Evolutionary conservation across 2,329 filamentous ascomycete genomes (phyloP).

Genomic region (Ilyonectria robusta): DNA sequence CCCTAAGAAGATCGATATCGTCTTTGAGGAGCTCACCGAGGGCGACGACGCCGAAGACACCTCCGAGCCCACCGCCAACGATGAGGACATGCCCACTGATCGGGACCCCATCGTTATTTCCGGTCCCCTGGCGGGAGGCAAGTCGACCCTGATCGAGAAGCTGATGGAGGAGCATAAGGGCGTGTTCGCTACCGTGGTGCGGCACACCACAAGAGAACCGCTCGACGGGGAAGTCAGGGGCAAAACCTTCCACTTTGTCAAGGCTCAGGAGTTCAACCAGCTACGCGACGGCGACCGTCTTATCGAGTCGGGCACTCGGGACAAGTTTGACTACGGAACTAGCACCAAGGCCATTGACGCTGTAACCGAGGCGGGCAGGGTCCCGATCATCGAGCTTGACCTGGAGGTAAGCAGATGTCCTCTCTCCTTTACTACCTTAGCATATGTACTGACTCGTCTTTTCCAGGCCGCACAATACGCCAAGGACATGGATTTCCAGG

Average conservation of each 20-base stretch:
- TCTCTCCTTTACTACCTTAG: constrained; percentile 6
- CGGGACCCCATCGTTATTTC: constrained; percentile 75
- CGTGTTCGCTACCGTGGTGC: constrained; percentile 72
- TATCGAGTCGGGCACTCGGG: constrained; percentile 67
- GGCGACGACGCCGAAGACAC: constrained; percentile 54
- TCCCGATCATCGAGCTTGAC: constrained; percentile 70
- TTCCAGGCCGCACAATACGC: constrained; percentile 68
- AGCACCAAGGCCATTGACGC: constrained; percentile 67
- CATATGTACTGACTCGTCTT: not conserved
- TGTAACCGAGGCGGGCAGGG: constrained; percentile 68
- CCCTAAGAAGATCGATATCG: constrained; percentile 75
- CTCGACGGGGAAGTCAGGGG: constrained; percentile 66
- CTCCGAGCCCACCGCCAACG: constrained; percentile 50
- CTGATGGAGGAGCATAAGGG: constrained; percentile 75
- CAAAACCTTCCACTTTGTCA: constrained; percentile 70
- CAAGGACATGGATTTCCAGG: constrained; percentile 69
- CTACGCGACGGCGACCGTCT: constrained; percentile 73
- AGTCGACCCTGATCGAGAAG: constrained; percentile 73
- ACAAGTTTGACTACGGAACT: constrained; percentile 69
- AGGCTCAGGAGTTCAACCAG: constrained; percentile 67
- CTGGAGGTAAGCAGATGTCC: constrained; percentile 60
- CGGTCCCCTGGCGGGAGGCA: constrained; percentile 74
- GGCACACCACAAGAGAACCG: constrained; percentile 68
- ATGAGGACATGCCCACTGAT: constrained; percentile 62
- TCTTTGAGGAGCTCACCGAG: constrained; percentile 67